Evolutionary conservation across 2,329 filamentous ascomycete genomes (phyloP).

Genomic region (Hypoxylon rubiginosum): DNA sequence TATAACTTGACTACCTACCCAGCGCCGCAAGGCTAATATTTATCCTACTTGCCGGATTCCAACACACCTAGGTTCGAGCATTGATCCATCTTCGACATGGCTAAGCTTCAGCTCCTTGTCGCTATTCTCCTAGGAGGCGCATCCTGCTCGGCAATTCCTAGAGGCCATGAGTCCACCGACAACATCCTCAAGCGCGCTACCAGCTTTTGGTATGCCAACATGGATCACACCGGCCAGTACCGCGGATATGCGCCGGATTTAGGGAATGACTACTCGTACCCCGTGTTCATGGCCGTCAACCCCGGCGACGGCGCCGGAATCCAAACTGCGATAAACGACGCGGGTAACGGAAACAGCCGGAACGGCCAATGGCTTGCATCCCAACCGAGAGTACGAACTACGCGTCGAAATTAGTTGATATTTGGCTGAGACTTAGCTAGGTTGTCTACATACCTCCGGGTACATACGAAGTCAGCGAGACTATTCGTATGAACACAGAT

Average conservation of each 20-base stretch:
- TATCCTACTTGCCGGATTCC: neutral
- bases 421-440: conserved; percentile 38
- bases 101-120: conserved; percentile 23
- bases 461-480: conserved; percentile 57
- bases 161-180: conserved; percentile 14
- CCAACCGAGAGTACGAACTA: conserved; percentile 54
- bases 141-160: conserved; percentile 20
- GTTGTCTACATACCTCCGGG: conserved; percentile 61
- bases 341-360: conserved; percentile 51
- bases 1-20: conserved; percentile 25
- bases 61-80: conserved; percentile 1
- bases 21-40: conserved; percentile 14
- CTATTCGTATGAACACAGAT: conserved; percentile 59
- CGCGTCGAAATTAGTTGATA: neutral
- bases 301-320: conserved; percentile 56
- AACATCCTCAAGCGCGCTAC: conserved; percentile 23
- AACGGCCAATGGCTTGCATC: conserved; percentile 58
- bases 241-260: conserved; percentile 59
- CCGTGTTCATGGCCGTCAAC: conserved; percentile 56
- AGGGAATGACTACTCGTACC: conserved; percentile 54
- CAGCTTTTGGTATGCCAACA: conserved; percentile 59
- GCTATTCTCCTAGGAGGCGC: conserved; percentile 20
- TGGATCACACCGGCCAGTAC: conserved; percentile 56
- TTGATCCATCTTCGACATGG: conserved; percentile 25
- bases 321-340: conserved; percentile 57